phyloP scores from a whole-genome alignment of 345 rosid genomes.

The Punica granatum region DNA sequence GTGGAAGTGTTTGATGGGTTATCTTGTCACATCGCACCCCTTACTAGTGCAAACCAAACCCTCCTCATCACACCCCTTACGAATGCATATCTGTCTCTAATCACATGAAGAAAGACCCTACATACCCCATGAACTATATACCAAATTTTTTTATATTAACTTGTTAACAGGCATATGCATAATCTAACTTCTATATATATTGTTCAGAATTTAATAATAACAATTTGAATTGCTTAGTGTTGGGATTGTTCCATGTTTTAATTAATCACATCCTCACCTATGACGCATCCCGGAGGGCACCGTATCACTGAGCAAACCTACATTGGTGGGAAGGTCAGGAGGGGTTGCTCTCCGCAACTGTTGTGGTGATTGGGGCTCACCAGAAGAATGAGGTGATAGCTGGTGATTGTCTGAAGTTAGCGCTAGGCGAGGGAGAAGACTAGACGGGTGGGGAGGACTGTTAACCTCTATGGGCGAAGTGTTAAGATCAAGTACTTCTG shows the following conservation, averaged over 20 bases:
- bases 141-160: neutral
- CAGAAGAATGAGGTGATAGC: constrained; percentile 15
- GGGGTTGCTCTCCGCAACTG: constrained; percentile 10
- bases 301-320: constrained; percentile 81
- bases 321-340: constrained; percentile 26
- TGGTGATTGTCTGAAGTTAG: neutral
- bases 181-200: neutral
- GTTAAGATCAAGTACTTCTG: constrained; percentile 14
- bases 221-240: neutral
- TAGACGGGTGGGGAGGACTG: constrained; percentile 8
- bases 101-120: neutral
- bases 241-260: neutral
- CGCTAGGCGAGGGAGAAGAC: neutral
- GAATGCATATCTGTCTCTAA: neutral
- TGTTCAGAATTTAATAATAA: neutral
- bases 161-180: neutral
- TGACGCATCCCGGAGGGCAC: constrained; percentile 75
- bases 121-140: neutral
- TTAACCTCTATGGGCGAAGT: constrained; percentile 32
- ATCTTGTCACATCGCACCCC: no score
- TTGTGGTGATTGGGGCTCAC: constrained; percentile 11
- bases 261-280: constrained; percentile 17
- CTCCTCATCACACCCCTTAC: no score
- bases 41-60: no score
- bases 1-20: no score